Evolutionary conservation across 2,329 filamentous ascomycete species (phyloP), one percentile per base, ranked within the genome.

Genomic region (Ustilaginoidea virens): DNA sequence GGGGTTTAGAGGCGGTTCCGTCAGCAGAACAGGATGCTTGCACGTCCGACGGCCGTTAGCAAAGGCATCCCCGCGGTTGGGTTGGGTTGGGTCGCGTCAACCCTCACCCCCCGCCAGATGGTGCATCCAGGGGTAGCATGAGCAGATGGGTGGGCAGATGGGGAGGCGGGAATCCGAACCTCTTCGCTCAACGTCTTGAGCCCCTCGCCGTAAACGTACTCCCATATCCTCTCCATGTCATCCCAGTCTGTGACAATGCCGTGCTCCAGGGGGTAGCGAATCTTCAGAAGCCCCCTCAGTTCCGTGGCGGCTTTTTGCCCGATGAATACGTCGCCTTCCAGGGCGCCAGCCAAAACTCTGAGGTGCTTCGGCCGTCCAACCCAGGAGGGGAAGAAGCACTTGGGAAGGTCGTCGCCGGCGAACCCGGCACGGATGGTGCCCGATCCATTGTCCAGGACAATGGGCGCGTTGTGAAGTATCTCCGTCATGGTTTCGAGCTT

Each of bases 171-270:
- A n/a, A n/a, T n/a, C n/a, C 51, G 20, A 33, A 86, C 80, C 69
- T 98, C 90, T 67, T 98, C 90, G 55, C 86, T 94, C 49, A 94
- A 66, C 28, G 87, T 93, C 63, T 94, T 96, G 45, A 98, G 56
- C 39, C 92, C 90, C 48, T 94, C 87, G 33, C 81, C 81, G 53
- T 96, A 98, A 30, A 98, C 85, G 49, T 92, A 90, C 46, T 92
- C 81, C 90, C 90, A 98, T 58, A 98, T 98, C 60, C 83, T 76
- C 63, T 98, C 90, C 90, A 98, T 98, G 50, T 98, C 90, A 51
- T 96, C 90, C 90, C 90, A 98, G 56, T 98, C 85, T 42, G 90
- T 98, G 38, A 98, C 90, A 46, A 98, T 92, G 43, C 90, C 90
- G 53, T 98, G 90, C 60, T 96, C 90, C 31, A 98, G 62, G 25